phyloP scores from a whole-genome alignment of 257 asterid species.

The Solanum infundibuliforme region DNA sequence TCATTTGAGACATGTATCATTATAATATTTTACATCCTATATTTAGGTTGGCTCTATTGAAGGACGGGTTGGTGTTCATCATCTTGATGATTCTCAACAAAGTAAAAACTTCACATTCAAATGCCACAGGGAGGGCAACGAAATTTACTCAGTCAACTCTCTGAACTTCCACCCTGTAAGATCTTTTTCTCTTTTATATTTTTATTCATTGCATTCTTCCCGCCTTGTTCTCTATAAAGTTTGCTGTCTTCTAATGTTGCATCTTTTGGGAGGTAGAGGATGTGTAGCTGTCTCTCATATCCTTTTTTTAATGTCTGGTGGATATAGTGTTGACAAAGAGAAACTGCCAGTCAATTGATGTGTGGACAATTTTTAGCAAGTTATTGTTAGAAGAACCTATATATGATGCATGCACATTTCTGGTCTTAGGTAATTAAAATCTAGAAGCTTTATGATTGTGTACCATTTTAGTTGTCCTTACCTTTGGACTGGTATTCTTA shows the following conservation, averaged over 20 bases:
- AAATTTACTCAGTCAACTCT: slow-evolving; percentile 85
- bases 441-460: not conserved
- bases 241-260: not conserved
- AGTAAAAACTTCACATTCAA: slow-evolving; percentile 92
- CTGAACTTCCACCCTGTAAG: slow-evolving; percentile 95
- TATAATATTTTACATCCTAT: not conserved
- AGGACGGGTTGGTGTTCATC: slow-evolving; percentile 98
- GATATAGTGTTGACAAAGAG: not conserved
- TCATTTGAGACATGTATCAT: not conserved
- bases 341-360: not conserved
- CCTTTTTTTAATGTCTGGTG: not conserved
- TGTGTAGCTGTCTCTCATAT: not conserved
- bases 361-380: not conserved
- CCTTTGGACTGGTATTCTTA: not conserved
- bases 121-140: slow-evolving; percentile 92
- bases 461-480: not conserved
- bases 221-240: not conserved
- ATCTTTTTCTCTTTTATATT: not conserved
- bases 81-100: slow-evolving; percentile 71
- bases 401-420: not conserved
- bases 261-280: not conserved
- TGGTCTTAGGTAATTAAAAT: not conserved
- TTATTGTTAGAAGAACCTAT: not conserved
- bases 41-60: slow-evolving; percentile 94
- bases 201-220: not conserved